phyloP scores from a whole-genome alignment of 2,329 filamentous ascomycete species.

The Microdochium bolleyi region DNA sequence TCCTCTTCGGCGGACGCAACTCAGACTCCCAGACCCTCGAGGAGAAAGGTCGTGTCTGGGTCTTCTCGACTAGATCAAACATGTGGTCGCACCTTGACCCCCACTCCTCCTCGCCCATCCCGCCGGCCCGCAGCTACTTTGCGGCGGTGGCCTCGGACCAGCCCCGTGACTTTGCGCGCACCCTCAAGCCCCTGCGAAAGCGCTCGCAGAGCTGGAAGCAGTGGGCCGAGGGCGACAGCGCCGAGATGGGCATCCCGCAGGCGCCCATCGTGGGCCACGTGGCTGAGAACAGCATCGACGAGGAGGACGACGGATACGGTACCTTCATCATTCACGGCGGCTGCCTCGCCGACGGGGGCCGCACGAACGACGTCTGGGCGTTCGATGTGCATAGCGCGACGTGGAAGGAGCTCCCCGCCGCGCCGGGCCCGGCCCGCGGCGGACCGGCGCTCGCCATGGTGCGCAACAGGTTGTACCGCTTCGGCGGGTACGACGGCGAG shows the following conservation, averaged over 20 bases:
- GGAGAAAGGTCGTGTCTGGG: constrained; percentile 69
- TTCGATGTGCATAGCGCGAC: constrained; percentile 57
- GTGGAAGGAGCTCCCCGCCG: constrained; percentile 62
- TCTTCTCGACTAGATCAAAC: constrained; percentile 57
- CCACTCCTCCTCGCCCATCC: constrained; percentile 36
- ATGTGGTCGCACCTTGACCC: constrained; percentile 61
- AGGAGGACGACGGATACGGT: constrained; percentile 54
- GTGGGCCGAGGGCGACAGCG: constrained; percentile 47
- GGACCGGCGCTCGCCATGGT: constrained; percentile 60
- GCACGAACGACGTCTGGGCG: constrained; percentile 65
- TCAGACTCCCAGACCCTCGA: constrained; percentile 62
- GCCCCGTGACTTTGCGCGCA: constrained; percentile 39
- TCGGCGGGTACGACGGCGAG: constrained; percentile 71
- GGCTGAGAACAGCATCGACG: constrained; percentile 49
- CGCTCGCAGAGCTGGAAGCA: constrained; percentile 41
- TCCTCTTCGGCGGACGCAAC: constrained; percentile 71
- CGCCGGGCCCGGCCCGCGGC: constrained; percentile 58
- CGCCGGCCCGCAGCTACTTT: constrained; percentile 66
- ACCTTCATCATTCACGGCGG: constrained; percentile 74
- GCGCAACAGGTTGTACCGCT: constrained; percentile 62
- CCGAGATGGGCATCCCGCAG: constrained; percentile 49
- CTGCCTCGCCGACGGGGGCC: constrained; percentile 53
- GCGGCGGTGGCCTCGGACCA: constrained; percentile 48
- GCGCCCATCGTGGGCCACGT: constrained; percentile 49
- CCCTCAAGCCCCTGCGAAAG: constrained; percentile 18